A percentile compares a stretch with the other conserved stretches of the same genome.
Evolutionary conservation across 2,329 filamentous ascomycete genomes (phyloP).

Genomic region (Penicillium sp.): DNA sequence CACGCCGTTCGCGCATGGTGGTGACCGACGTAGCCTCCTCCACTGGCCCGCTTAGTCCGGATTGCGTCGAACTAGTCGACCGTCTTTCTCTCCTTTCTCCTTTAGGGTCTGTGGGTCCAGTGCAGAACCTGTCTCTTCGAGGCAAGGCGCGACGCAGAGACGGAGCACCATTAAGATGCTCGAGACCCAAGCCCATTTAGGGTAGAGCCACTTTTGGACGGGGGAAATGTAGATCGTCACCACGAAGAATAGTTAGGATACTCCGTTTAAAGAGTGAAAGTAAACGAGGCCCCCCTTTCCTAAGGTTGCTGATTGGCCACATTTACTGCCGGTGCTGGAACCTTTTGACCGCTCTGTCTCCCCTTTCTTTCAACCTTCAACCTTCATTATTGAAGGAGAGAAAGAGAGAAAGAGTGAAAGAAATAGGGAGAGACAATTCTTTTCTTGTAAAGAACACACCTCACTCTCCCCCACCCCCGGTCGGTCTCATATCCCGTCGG

Average conservation of each 20-base stretch:
- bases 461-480: not conserved
- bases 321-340: conserved; percentile 12
- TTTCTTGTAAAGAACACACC: not conserved
- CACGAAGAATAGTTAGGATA: not conserved
- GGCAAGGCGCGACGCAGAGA: not conserved
- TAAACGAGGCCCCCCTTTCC: conserved; percentile 7
- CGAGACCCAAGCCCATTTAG: not conserved
- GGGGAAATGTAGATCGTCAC: not conserved
- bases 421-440: not conserved
- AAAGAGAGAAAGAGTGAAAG: not conserved
- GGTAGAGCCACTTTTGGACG: not conserved
- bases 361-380: conserved; percentile 20
- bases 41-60: not conserved
- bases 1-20: not conserved
- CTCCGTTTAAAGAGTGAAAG: not conserved
- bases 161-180: not conserved
- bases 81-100: not conserved
- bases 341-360: conserved; percentile 22
- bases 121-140: not conserved
- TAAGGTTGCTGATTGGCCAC: conserved; percentile 14
- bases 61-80: not conserved
- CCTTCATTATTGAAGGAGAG: not conserved
- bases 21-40: not conserved
- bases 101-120: not conserved
- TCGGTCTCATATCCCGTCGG: not conserved